Evolutionary conservation across 805 yeast genomes (phyloP), one percentile per base, ranked within the genome.

Genomic region (Saccharomycopsis sp.): DNA sequence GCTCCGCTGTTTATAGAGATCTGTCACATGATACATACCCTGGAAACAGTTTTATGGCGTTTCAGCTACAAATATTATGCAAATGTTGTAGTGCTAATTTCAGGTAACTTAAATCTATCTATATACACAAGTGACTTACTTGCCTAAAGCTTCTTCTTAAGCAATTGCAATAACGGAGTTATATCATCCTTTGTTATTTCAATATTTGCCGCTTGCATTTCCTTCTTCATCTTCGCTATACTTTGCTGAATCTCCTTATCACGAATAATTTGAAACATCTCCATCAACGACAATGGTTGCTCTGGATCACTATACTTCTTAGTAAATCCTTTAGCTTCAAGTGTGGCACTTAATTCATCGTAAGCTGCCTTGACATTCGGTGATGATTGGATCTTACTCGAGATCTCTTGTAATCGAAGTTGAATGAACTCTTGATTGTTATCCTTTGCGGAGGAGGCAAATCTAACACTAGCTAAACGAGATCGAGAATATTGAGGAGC

Each of bases 351-450:
- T 16, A 48, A 23, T n/a, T 35, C 23, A 28, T 36, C 29, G 23
- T 38, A 42, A n/a, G 48, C 48, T 31, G 32, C 40, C 35, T 34
- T 23, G 7, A 48, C 51, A 13, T 19, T 16, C 4, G 45, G 45
- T 28, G 32, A 37, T 8, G 46, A 33, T 20, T 21, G 28, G 39
- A 48, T 44, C 36, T 41, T 48, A 17, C 26, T 31, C 16, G 36
- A 27, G n/a, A 48, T 38, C 16, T 47, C 51, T 19, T 40, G 38
- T 19, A 47, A 26, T 20, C 51, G 33, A n/a, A 43, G 22, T 36
- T 44, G 44, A 20, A 45, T 36, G 26, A 47, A 47, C 20, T 47
- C 51, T 16, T 40, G 32, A 14, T 41, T 47, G 26, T 47, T 47
- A 28, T 44, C 43, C 22, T 37, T 39, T 11, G 48, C 17, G 7